Base-by-base conservation (phyloP, 2,329 filamentous ascomycete genomes). In the Botrytis sinoallii region DNA sequence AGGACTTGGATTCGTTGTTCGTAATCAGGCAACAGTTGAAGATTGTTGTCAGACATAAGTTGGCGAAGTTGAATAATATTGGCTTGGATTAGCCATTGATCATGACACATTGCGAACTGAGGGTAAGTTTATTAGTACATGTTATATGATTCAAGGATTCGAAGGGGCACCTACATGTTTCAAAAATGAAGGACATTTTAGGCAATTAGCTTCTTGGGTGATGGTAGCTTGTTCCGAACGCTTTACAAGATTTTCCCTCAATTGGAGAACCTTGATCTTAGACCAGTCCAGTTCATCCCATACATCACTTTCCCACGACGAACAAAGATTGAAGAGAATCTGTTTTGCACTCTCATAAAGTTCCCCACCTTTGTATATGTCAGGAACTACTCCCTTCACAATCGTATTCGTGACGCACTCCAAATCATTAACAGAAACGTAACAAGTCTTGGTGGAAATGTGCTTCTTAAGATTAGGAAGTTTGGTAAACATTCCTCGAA, bases 1-100 rank as follows among this genome's bases (percentile, higher is more conserved):
- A 99, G 87, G 0, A 99, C 96, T 76, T 92, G 90, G 55, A 98
- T 93, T 68, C 96, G 92, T 83, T 98, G 96, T 81, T 98, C 93
- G 81, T 99, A 99, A 83, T 99, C 96, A 0, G 96, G 96, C 16
- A 99, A 88, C 7, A 99, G 88, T 80, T 98, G 95, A 3, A 99
- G 89, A 80, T 98, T 98, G 81, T 98, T 95, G 81, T 98, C 94
- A 1, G 96, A 98, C 84, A 98, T 94, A 42, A 95, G 87, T 80
- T 94, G 92, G 75, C 95, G 93, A 74, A 99, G 86, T 75, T 95
- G 91, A 22, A 91, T 89, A 78, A 99, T 98, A 79, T 97, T 95
- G 81, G 97, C 94, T 81, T 96, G 93, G 82, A 99, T 94, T 65
- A 97, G 88, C 94, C 95, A 98, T 83, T 98, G 93, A 80, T 98